These are phyloP conservation scores for Mucor plumbeus DNA, from an alignment of 371 early-diverging fungal genomes.

Conservation along the genomic window DNA sequence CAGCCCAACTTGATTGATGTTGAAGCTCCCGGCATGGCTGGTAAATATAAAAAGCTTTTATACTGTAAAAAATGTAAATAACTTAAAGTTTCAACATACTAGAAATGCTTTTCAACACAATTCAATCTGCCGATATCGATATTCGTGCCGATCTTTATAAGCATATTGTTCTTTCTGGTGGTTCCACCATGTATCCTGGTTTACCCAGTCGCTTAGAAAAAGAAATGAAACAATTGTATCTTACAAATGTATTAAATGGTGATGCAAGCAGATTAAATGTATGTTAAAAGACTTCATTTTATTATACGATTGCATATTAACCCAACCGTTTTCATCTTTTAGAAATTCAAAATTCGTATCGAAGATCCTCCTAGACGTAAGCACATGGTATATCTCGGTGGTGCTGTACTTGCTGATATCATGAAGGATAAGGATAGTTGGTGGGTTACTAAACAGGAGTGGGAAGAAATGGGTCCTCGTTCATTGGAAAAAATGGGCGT, in stretches of 20 bases:
- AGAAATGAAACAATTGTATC: slow-evolving; percentile 96
- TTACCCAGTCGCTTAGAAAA: slow-evolving; percentile 95
- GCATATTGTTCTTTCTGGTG: slow-evolving; percentile 97
- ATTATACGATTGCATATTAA: neutral
- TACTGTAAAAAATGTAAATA: neutral
- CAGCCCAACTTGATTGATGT: slow-evolving; percentile 96
- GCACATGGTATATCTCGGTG: slow-evolving; percentile 98
- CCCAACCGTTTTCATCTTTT: neutral
- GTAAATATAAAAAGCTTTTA: slow-evolving; percentile 44
- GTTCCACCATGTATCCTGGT: slow-evolving; percentile 98
- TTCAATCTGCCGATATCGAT: slow-evolving; percentile 93
- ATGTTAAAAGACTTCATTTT: slow-evolving; percentile 28
- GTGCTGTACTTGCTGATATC: slow-evolving; percentile 95
- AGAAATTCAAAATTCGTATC: slow-evolving; percentile 97
- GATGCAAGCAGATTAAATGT: slow-evolving; percentile 85
- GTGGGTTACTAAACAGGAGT: slow-evolving; percentile 96
- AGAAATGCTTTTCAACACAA: slow-evolving; percentile 92
- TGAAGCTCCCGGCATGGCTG: slow-evolving; percentile 92
- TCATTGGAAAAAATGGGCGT: slow-evolving; percentile 77
- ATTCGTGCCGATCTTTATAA: slow-evolving; percentile 94
- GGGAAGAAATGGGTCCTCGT: slow-evolving; percentile 90
- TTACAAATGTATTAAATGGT: slow-evolving; percentile 84
- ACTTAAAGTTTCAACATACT: neutral
- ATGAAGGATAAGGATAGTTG: slow-evolving; percentile 91
- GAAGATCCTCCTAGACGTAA: slow-evolving; percentile 98